These are phyloP conservation scores for Primulina tabacum DNA, from an alignment of 257 asterid genomes.

Conservation along the genomic window DNA sequence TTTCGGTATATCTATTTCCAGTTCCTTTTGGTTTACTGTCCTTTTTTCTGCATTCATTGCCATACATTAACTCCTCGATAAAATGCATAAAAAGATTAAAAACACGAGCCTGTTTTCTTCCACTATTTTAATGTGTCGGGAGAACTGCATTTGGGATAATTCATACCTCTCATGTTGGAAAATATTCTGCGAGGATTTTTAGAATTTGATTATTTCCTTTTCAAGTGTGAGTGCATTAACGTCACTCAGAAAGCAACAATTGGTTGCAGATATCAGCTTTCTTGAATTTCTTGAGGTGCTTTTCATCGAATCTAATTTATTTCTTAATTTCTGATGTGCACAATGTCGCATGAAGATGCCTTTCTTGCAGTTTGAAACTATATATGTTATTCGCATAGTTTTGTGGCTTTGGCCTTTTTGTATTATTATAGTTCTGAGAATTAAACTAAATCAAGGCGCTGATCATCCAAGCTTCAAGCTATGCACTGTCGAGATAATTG, in stretches of 20 bases:
- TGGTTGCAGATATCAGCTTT: not conserved
- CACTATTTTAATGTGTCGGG: not conserved
- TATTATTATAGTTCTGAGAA: not conserved
- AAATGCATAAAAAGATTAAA: not conserved
- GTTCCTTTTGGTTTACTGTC: not conserved
- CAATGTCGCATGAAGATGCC: not conserved
- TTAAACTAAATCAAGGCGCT: not conserved
- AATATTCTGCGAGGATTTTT: not conserved
- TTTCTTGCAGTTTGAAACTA: not conserved
- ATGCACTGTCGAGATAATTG: not conserved
- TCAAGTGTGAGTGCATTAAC: not conserved
- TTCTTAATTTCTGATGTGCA: conserved; percentile 12
- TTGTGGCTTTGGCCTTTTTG: not conserved
- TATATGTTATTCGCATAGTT: not conserved
- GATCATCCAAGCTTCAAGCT: not conserved
- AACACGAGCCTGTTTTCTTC: not conserved
- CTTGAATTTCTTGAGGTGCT: conserved; percentile 13
- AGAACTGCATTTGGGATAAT: conserved; percentile 1
- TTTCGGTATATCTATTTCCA: conserved; percentile 39
- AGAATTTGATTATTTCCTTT: not conserved
- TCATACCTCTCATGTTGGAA: not conserved
- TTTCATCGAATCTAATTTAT: conserved; percentile 5
- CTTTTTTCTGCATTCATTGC: not conserved
- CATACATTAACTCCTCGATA: conserved; percentile 10
- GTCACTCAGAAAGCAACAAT: not conserved